Base-by-base conservation (phyloP, 2,329 filamentous ascomycete genomes). In the Leptographium wingfieldii region DNA sequence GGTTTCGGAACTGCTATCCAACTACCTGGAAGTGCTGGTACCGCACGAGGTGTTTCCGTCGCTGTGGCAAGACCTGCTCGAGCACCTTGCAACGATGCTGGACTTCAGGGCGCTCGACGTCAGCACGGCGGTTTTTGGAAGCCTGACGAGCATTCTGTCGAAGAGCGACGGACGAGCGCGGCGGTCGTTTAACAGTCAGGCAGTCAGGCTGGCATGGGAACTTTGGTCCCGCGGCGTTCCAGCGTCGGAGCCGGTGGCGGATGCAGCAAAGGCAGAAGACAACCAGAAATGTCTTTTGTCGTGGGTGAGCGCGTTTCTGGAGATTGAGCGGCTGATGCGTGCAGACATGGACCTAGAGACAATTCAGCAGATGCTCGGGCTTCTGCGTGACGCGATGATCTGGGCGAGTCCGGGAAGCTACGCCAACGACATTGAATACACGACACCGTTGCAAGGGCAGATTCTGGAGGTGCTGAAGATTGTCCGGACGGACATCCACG, bases 211-310 rank as follows among this genome's bases (percentile, higher is more conserved):
- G 38, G 83, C 81, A 2, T 91, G 88, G 88, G 73, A 77, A 35
- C 71, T 91, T 5, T 92, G 88, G 88, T 82, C 81, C 19, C 76
- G 81, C 48, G 81, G 82, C 1, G 77, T 87, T n/a, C 85, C 86
- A 0, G 72, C 77, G 3, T 72, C 76, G 1, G 73, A 73, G 3
- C 35, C 48, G 11, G 25, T 9, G 14, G 31, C 43, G n/a, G n/a
- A 29, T 3, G 22, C 22, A 1, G 48, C 11, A 3, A 48, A 59
- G 3, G 79, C 76, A 0, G 73, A 73, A 2, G 81, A 88, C 63
- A 95, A 94, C 65, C 90, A 96, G 68, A 85, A 86, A 60, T 91
- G 89, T 12, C 80, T 92, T n/a, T 75, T 89, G 35, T 88, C 91
- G n/a, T 96, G 96, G 73, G 81, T 94, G 1, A 80, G 85, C 27